Evolutionary conservation across 495 filamentous ascomycete genomes (phyloP), one percentile per base, ranked within the genome.

Genomic region (Annulohypoxylon nitens): DNA sequence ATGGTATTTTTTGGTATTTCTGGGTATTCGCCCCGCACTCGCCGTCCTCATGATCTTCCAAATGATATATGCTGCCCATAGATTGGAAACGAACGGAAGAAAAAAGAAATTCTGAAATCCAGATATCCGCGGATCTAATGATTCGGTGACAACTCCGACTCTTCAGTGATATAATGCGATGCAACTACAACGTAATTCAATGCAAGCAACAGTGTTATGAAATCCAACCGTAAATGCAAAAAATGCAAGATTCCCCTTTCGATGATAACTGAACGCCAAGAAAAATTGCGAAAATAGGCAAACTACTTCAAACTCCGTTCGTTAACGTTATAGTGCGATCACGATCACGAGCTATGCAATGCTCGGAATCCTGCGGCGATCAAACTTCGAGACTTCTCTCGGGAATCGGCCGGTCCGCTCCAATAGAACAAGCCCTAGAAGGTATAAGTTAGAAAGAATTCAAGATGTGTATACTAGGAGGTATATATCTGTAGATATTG

Each of bases 381-480:
- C 75, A 97, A 78, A 80, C 93, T 96, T 69, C 91, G 83, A 41
- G 87, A 83, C 50, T 86, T 82, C 57, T 81, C 89, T 69, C 86
- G 86, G 4, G 87, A 86, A 81, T 97, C 94, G 2, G 88, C 92
- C 18, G 91, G 91, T n/a, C 93, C 93, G 61, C 92, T 92, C 94
- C 93, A 97, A 80, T 95, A 97, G 78, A 97, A 97, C 39, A 97
- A 81, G 0, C 94, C 94, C 86, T 88, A 65, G 8, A 68, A 48
- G 37, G 12, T 57, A 18, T 53, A 45, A 16, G 68, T 72, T 51
- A 75, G 69, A 51, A 68, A 62, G 45, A 7, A 39, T 30, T 3
- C 30, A 30, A 6, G 5, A 30, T 6, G 5, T 0, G 30, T 30
- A 30, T 30, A 30, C 6, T 53, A 37, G 10, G 34, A 37, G 10